Base-by-base conservation (phyloP, 2,329 filamentous ascomycete genomes). In the Fusarium sp. region DNA sequence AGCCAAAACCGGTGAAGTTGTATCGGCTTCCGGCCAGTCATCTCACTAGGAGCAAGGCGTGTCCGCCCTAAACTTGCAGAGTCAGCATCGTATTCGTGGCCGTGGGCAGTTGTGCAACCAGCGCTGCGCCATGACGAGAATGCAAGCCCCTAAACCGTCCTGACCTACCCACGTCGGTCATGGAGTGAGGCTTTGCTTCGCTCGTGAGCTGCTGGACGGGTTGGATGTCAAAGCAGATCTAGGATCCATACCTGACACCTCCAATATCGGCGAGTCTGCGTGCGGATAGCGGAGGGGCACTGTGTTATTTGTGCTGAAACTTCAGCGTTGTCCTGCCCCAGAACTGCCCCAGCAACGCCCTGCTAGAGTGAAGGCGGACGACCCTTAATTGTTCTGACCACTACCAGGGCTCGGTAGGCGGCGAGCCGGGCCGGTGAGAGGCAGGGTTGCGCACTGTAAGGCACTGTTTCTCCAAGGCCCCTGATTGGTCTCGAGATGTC, bases 71-170 rank as follows among this genome's bases (percentile, higher is more conserved):
- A 59, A 60, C 59, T 67, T 65, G 58, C 56, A 61, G 43, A 44
- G 55, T 60, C 58, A 68, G 66, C 60, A 66, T 74, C 72, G 70
- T 73, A 73, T 73, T 65, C 56, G 46, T 65, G 62, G 64, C 40
- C 54, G 47, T 44, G 62, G 23, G 41, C 56, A 36, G 47, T 46
- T 68, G 65, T 73, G 59, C 54, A 34, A 73, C 72, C 52, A 62
- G 50, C 39, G 56, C 62, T 68, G 60, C 52, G 43, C 58, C 60
- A 59, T 62, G 44, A 56, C 51, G 60, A 64, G 61, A 60, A 64
- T 52, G 62, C 44, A 55, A 41, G 36, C n/a, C 54, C 28, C 41
- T 50, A 18, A 13, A 39, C n/a, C 31, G 31, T 51, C 57, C 55
- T 46, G 34, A 39, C 27, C 58, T 46, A 57, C 60, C 62, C 58